Conservation (phyloP, 306 rosid genomes). For the Medicago ruthenica region DNA sequence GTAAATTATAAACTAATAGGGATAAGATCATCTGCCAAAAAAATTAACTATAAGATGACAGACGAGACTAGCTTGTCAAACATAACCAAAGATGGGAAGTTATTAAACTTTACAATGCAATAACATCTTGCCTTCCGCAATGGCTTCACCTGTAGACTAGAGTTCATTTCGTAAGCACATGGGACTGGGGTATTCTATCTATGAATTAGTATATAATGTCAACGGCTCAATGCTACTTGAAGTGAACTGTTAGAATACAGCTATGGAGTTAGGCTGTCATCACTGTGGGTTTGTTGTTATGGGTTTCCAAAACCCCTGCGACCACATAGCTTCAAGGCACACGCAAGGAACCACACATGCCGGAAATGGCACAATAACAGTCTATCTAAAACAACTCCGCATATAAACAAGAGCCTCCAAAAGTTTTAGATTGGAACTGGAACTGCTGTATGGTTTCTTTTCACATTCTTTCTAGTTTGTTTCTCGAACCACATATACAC, state of each 20-base stretch:
- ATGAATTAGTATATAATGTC: not conserved
- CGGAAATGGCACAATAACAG: conserved; percentile 39
- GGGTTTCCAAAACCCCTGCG: not conserved
- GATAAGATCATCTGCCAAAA: not conserved
- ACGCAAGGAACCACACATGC: not conserved
- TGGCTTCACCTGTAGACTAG: conserved; percentile 13
- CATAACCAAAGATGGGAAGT: not conserved
- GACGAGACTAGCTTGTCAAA: not conserved
- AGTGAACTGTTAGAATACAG: conserved; percentile 18
- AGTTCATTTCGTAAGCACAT: not conserved
- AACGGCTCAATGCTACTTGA: conserved; percentile 2
- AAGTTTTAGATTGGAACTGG: conserved; percentile 29
- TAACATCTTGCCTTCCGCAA: not conserved
- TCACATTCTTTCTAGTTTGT: conserved; percentile 46
- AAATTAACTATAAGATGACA: not conserved
- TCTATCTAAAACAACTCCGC: conserved; percentile 29
- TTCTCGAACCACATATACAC: conserved; percentile 77
- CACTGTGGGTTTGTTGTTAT: conserved; percentile 5
- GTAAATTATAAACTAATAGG: not conserved
- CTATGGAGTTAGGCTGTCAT: conserved; percentile 10
- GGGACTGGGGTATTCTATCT: not conserved
- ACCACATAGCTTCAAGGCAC: conserved; percentile 28
- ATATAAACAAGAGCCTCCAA: conserved; percentile 31
- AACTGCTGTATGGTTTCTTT: conserved; percentile 36
- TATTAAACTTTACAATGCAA: not conserved